Base-by-base conservation (phyloP, 306 rosid genomes). In the Citrullus amarus region DNA sequence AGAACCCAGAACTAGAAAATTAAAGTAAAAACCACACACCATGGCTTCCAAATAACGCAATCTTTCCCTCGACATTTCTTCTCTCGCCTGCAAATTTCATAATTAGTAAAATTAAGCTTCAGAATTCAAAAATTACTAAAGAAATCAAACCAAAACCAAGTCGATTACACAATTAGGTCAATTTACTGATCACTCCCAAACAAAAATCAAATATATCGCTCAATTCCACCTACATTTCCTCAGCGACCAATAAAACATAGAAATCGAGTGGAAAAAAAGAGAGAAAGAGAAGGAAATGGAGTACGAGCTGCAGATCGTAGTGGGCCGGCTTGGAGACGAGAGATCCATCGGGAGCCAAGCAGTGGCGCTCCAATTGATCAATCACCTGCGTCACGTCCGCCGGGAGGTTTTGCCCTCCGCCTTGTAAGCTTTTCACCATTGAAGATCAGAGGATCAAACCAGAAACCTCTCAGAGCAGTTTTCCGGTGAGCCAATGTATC, bases 11-110 rank as follows among this genome's bases (percentile, higher is more conserved):
- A 78, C 11, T 74, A 4, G 12, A 56, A n/a, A 72, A 13, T 4
- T 17, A 55, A 44, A 41, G 9, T 11, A 34, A 70, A 56, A 46
- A 13, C 25, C 34, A 55, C 30, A 65, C 48, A 92, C 99, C 97
- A 87, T 89, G 72, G 96, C 88, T 90, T 95, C 97, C 84, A 92
- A 78, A 82, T 92, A 92, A 18, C 96, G 92, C 71, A 85, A 85
- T 81, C 97, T 87, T 81, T 95, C 97, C 88, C 92, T 81, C 79
- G 89, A 89, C 99, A 95, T 95, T 89, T 91, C 99, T 90, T 92
- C 97, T 85, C 97, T 91, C 17, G 96, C 99, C 98, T 95, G 88
- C 82, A 87, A 68, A 14, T 36, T 65, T n/a, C 72, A 67, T 81
- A 77, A 80, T 82, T 56, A 80, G 43, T 36, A 2, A 28, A 53